Evolutionary conservation across 345 rosid species (phyloP).

Genomic region (Cardamine chenopodiifolia): DNA sequence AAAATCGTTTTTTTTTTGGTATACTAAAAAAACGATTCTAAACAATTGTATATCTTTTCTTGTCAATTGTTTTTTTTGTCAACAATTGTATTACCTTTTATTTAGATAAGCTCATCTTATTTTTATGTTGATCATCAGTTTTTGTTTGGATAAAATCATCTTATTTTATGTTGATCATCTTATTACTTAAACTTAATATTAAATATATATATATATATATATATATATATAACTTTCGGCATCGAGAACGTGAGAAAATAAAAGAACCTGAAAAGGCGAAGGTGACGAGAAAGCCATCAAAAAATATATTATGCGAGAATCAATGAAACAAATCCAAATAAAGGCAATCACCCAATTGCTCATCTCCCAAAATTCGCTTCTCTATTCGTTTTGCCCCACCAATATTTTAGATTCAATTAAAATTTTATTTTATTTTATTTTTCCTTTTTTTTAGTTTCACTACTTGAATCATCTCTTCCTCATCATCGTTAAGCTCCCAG

Average conservation of each 20-base stretch:
- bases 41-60: too few species aligned
- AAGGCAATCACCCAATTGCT: slow-evolving; percentile 18
- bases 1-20: too few species aligned
- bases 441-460: slow-evolving; percentile 4
- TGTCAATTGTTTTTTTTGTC: too few species aligned
- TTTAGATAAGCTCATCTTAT: too few species aligned
- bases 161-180: background rate
- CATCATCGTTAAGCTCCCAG: slow-evolving; percentile 37
- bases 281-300: slow-evolving; percentile 48
- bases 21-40: too few species aligned
- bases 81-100: too few species aligned
- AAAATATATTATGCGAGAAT: slow-evolving; percentile 26
- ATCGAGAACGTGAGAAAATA: slow-evolving; percentile 26
- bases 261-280: slow-evolving; percentile 40
- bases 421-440: background rate
- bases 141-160: background rate
- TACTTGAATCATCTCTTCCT: slow-evolving; percentile 34
- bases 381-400: slow-evolving; percentile 30
- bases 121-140: too few species aligned
- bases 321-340: slow-evolving; percentile 35
- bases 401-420: slow-evolving; percentile 31
- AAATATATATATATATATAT: background rate
- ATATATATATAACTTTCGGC: background rate
- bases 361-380: slow-evolving; percentile 31
- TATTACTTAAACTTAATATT: background rate